Evolutionary conservation across 225 moss, liverwort and hornwort genomes (phyloP).

Genomic region (Physcomitrium patens): DNA sequence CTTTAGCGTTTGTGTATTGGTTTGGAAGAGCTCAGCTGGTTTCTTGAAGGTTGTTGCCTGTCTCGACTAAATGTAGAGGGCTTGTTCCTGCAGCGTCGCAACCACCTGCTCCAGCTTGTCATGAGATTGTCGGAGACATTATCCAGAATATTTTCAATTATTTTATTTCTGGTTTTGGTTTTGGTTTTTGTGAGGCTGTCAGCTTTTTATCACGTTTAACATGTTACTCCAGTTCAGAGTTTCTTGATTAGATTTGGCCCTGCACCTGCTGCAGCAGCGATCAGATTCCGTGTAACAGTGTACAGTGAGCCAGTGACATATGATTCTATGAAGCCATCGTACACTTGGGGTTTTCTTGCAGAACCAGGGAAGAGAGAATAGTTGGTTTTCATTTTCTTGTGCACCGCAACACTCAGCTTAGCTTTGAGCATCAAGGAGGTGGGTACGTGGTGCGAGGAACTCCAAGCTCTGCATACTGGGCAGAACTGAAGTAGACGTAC

Average conservation of each 20-base stretch:
- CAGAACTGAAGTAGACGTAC: background rate
- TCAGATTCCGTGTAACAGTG: background rate
- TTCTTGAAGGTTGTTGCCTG: background rate
- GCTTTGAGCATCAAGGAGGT: background rate
- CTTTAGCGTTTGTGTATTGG: too few species aligned
- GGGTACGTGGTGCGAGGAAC: slow-evolving; percentile 15
- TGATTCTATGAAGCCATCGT: background rate
- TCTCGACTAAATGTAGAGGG: too few species aligned
- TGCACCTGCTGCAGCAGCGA: background rate
- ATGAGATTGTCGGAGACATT: background rate
- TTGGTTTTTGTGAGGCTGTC: too few species aligned
- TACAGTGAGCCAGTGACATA: too few species aligned
- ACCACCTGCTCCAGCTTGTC: background rate
- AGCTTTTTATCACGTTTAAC: slow-evolving; percentile 21
- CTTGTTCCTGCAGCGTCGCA: background rate
- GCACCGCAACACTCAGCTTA: too few species aligned
- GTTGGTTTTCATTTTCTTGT: background rate
- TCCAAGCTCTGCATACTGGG: background rate
- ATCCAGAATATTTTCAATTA: background rate
- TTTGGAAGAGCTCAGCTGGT: too few species aligned
- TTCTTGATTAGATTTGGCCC: background rate
- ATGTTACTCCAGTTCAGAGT: slow-evolving; percentile 22
- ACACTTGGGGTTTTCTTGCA: background rate
- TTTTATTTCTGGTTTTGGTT: too few species aligned
- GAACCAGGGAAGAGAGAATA: background rate